A percentile compares a stretch with the other conserved stretches of the same genome.
Evolutionary conservation across 306 rosid species (phyloP).

Genomic region (Castanea sativa): DNA sequence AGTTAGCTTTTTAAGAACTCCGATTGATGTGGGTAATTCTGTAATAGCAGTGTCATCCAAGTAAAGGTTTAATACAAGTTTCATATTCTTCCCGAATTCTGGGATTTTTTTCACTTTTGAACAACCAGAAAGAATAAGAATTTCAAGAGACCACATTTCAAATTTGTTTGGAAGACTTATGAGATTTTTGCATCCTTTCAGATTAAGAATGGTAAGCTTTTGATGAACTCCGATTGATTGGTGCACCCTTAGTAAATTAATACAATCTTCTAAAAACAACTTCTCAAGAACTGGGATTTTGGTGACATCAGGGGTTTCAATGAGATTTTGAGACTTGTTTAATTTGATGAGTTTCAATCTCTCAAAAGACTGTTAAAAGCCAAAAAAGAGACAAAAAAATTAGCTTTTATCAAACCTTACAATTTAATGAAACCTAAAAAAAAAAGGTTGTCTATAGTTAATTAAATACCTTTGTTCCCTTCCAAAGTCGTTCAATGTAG

Average conservation of each 20-base stretch:
- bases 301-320: not conserved
- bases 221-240: not conserved
- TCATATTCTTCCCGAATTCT: not conserved
- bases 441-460: no score
- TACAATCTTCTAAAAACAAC: not conserved
- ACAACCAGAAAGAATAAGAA: not conserved
- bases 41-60: no score
- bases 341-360: not conserved
- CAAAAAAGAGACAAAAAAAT: no score
- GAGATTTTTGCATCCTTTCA: not conserved
- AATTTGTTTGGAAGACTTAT: not conserved
- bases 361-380: no score
- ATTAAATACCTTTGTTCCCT: no score
- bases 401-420: no score
- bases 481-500: no score
- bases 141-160: not conserved
- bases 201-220: not conserved
- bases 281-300: not conserved
- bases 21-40: no score
- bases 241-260: not conserved
- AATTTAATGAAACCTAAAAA: no score
- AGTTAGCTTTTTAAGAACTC: no score
- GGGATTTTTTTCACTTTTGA: not conserved
- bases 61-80: no score
- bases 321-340: not conserved